Conservation (phyloP, 176 grass and related monocot species). For the Zea mays region Zm-B73-REFERENCE-NAM-5.0 NC_050101.1:150025501-150026000, state of each 20-base stretch:
- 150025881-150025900: conserved; percentile 91
- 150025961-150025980: conserved; percentile 31
- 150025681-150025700: too few relatives aligned
- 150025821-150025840: conserved; percentile 96
- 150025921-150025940: conserved; percentile 20
- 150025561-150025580: conserved; percentile 99
- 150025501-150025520: conserved; percentile 83
- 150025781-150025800: conserved; percentile 81
- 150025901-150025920: conserved; percentile 53
- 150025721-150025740: too few relatives aligned
- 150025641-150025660: too few relatives aligned
- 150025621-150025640: background rate
- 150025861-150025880: conserved; percentile 95
- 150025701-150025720: too few relatives aligned
- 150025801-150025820: conserved; percentile 91
- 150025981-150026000: conserved; percentile 89
- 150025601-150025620: conserved; percentile 18
- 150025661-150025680: too few relatives aligned
- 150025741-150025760: background rate
- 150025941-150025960: background rate
- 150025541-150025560: conserved; percentile 97
- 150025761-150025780: conserved; percentile 25
- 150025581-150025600: conserved; percentile 79
- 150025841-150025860: conserved; percentile 86
- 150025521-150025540: conserved; percentile 86